Conservation (phyloP, 768 basidiomycete genomes). For the Cubamyces lactineus region DNA sequence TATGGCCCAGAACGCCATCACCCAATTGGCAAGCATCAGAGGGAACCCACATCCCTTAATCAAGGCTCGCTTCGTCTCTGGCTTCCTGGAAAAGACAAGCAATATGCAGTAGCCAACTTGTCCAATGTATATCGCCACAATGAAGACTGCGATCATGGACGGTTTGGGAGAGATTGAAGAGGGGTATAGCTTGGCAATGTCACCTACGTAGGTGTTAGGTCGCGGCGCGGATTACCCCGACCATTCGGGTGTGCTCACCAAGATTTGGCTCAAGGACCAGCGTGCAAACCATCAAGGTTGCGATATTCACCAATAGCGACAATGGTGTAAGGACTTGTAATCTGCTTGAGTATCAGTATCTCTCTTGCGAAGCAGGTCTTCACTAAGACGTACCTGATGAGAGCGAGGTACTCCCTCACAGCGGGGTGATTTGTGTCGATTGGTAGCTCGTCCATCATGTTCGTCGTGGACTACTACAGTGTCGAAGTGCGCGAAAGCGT, state of each 20-base stretch:
- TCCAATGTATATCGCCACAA: conserved; percentile 59
- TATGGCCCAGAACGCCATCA: conserved; percentile 81
- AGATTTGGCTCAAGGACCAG: conserved; percentile 69
- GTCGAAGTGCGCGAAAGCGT: background rate
- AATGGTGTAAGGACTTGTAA: conserved; percentile 89
- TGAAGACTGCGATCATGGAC: conserved; percentile 59
- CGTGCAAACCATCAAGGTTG: conserved; percentile 68
- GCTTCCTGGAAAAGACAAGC: conserved; percentile 68
- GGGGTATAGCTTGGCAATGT: conserved; percentile 56
- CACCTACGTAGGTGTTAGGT: conserved; percentile 38
- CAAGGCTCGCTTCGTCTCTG: conserved; percentile 79
- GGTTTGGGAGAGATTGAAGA: conserved; percentile 74
- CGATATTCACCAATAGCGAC: conserved; percentile 80
- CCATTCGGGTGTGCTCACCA: conserved; percentile 36
- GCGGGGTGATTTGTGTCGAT: conserved; percentile 53
- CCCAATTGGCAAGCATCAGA: conserved; percentile 77
- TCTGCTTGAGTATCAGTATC: conserved; percentile 35
- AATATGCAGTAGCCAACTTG: conserved; percentile 86
- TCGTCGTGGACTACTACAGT: background rate
- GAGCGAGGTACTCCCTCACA: conserved; percentile 66
- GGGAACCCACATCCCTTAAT: conserved; percentile 81
- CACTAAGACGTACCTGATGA: conserved; percentile 49
- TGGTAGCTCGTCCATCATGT: conserved; percentile 51
- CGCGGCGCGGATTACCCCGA: background rate
- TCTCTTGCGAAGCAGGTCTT: background rate